These are phyloP conservation scores for Solanum hybrid DNA, from an alignment of 305 asterid species.

Conservation along the genomic window DNA sequence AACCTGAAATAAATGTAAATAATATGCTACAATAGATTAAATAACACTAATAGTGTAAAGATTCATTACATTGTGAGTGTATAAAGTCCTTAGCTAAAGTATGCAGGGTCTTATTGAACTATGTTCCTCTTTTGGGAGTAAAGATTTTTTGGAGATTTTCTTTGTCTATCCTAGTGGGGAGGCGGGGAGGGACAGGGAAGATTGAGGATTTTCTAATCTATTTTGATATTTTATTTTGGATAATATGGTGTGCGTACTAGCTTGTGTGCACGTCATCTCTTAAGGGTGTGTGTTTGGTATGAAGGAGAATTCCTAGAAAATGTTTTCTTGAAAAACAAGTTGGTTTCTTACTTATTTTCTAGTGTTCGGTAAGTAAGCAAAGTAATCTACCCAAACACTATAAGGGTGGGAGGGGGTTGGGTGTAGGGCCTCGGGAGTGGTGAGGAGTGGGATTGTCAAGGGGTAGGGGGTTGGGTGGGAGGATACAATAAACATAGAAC, in stretches of 20 bases:
- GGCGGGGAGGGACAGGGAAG: not conserved
- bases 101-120: slow-evolving; percentile 15
- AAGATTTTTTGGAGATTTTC: not conserved
- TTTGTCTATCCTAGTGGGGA: not conserved
- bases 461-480: not conserved
- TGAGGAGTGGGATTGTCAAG: not conserved
- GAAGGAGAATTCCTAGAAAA: not conserved
- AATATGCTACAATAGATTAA: not conserved
- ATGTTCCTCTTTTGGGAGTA: not conserved
- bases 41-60: not conserved
- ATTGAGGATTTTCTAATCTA: not conserved
- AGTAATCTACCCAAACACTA: not conserved
- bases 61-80: not conserved
- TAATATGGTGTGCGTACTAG: not conserved
- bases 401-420: not conserved
- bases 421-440: not conserved
- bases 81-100: not conserved
- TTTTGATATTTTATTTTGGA: not conserved
- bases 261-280: not conserved
- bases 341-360: not conserved
- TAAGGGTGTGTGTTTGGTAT: not conserved
- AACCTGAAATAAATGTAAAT: not conserved
- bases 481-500: not conserved
- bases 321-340: not conserved
- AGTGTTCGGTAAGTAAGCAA: not conserved